Conservation (phyloP, 768 basidiomycete species). For the Calocybe cyanea region DNA sequence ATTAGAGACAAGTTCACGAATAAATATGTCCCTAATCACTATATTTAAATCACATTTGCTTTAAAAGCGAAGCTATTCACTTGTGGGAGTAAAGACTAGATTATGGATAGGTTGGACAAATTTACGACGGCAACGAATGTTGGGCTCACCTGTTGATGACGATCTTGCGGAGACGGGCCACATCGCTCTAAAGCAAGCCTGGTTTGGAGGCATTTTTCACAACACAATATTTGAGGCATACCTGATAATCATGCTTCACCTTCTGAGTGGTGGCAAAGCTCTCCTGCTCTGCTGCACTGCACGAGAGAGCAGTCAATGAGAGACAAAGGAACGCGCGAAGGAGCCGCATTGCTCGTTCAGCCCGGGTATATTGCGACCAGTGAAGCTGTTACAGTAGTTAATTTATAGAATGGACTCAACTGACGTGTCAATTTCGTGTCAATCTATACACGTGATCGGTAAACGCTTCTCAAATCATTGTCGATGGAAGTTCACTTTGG, state of each 20-base stretch:
- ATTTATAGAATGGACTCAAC: conserved; percentile 12
- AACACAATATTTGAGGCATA: conserved; percentile 21
- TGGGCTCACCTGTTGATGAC: conserved; percentile 77
- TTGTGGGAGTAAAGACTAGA: conserved; percentile 79
- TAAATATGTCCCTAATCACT: conserved; percentile 64
- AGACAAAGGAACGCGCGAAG: conserved; percentile 47
- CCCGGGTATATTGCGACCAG: background rate
- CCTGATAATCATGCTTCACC: conserved; percentile 72
- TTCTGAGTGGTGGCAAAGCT: conserved; percentile 33
- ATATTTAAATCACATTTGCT: conserved; percentile 4
- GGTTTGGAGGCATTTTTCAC: background rate
- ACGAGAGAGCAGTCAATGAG: conserved; percentile 36
- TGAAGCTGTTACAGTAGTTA: no score
- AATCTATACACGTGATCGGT: conserved; percentile 19
- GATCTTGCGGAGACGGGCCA: conserved; percentile 87
- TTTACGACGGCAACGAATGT: background rate
- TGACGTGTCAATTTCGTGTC: conserved; percentile 54
- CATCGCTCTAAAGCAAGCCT: conserved; percentile 66
- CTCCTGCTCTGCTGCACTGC: conserved; percentile 47
- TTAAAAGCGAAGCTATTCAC: conserved; percentile 30
- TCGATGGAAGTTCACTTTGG: no score
- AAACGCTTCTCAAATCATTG: no score
- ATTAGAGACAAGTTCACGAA: conserved; percentile 90
- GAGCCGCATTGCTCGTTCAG: conserved; percentile 49
- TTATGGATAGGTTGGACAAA: conserved; percentile 2